Evolutionary conservation across 2,329 filamentous ascomycete species (phyloP), one percentile per base, ranked within the genome.

Genomic region (Colletotrichum filicis): DNA sequence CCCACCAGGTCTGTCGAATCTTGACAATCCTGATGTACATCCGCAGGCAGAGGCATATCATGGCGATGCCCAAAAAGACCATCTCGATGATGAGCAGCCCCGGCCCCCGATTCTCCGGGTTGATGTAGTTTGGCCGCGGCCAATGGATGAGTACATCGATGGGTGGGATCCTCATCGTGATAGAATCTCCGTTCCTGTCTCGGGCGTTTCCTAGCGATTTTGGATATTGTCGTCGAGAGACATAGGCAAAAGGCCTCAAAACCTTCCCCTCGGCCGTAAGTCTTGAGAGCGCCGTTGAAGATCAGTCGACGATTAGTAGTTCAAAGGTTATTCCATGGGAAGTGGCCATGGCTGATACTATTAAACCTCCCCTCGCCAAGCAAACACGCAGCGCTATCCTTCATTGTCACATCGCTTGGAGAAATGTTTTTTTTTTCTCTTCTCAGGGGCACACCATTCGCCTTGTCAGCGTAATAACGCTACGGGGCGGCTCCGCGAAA

Each of bases 61-160:
- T 66, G 14, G 82, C 82, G 14, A 84, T 52, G 0, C 79, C 76
- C 28, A 83, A 77, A 19, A 82, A 78, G n/a, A 79, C 79, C 12
- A 82, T 60, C 68, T 85, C 81, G 64, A 84, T 78, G 56, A 82
- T 82, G 69, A 85, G 68, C 32, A 85, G 77, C 1, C 76, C 78
- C 7, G 79, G 80, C 0, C 83, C 84, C 62, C 83, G 80, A 4
- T 79, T 80, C n/a, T 79, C 79, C 3, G 84, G 84, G 67, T 84
- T 70, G 66, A 77, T 76, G 68, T 82, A 82, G 73, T 85, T 83
- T 11, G 83, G 80, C 16, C 30, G 49, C 11, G 59, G 66, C 66
- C 52, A 64, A 7, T 49, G 26, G 16, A 46, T 26, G 24, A 64
- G 53, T 3, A 68, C 49, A 5, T 57, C 46, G 14, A 58, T 24